Evolutionary conservation across 305 asterid genomes (phyloP), one percentile per base, ranked within the genome.

Genomic region (Withania somnifera): DNA sequence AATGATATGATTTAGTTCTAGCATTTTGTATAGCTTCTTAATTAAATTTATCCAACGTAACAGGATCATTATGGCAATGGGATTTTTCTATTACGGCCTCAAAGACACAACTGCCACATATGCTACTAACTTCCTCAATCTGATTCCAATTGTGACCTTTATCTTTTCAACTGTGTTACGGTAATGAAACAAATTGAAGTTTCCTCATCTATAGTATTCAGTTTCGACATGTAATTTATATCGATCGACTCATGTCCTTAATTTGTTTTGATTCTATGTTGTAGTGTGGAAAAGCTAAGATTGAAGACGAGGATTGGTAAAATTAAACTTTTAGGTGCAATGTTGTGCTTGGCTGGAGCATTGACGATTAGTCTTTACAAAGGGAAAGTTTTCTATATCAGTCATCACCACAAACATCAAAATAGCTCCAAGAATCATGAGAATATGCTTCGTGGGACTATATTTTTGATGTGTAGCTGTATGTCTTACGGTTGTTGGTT

Each of bases 21-120:
- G n/a, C n/a, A n/a, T n/a, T n/a, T n/a, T n/a, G n/a, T n/a, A n/a
- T n/a, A n/a, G n/a, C n/a, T n/a, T n/a, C n/a, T n/a, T n/a, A n/a
- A n/a, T n/a, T n/a, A n/a, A n/a, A n/a, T n/a, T n/a, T n/a, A n/a
- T 3, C 5, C 3, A 26, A 47, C 42, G 60, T 28, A 32, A 30
- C 90, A 92, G 98, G 86, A 86, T 90, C 71, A 40, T 87, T 17
- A 84, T 90, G 92, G 95, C 91, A 0, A 83, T 91, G 92, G 93
- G 92, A 63, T 42, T 92, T 7, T 89, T 90, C 87, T 91, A 90
- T 30, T 91, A 89, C 47, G 98, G 97, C 19, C 75, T 93, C 24
- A 85, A 81, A 36, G 90, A 92, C 68, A 92, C 97, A 6, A 84
- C 91, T 13, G 98, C 98, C 15, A 88, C 97, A 26, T 93, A 92